A percentile compares a stretch with the other conserved stretches of the same genome.
phyloP scores from a whole-genome alignment of 2,329 filamentous ascomycete species.

The Xylariaceae sp. region DNA sequence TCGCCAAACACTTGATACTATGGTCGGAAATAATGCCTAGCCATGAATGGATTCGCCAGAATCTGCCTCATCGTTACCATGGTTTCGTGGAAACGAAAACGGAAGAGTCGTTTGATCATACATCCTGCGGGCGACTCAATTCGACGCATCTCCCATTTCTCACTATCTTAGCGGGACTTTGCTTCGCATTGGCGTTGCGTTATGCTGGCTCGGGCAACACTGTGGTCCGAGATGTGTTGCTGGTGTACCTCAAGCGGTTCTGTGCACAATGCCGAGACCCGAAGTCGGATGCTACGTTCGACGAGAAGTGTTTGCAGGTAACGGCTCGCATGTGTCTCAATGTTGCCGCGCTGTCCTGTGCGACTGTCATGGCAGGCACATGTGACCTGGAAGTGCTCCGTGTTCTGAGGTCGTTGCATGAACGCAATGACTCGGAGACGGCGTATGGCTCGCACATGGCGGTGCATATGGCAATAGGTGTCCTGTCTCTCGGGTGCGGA shows the following conservation, averaged over 20 bases:
- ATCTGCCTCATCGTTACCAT: conserved; percentile 66
- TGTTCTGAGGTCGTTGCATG: conserved; percentile 80
- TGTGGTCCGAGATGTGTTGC: conserved; percentile 71
- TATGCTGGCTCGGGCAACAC: conserved; percentile 68
- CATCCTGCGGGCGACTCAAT: conserved; percentile 44
- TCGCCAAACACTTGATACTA: conserved; percentile 86
- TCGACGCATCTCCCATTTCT: conserved; percentile 88
- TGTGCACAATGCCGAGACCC: conserved; percentile 61
- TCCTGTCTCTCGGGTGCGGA: conserved; percentile 86
- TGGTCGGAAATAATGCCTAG: conserved; percentile 78
- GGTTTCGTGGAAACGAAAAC: conserved; percentile 51
- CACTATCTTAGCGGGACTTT: conserved; percentile 84
- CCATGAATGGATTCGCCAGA: conserved; percentile 68
- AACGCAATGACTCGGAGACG: conserved; percentile 74
- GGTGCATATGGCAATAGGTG: conserved; percentile 83
- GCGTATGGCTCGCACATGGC: conserved; percentile 93
- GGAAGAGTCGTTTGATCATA: conserved; percentile 42
- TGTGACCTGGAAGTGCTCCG: conserved; percentile 83
- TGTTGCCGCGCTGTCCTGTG: conserved; percentile 71
- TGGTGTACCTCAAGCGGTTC: conserved; percentile 82
- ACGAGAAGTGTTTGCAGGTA: conserved; percentile 74
- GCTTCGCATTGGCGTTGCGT: conserved; percentile 70
- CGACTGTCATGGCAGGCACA: conserved; percentile 92
- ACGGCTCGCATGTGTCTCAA: conserved; percentile 91
- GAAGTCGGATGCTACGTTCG: conserved; percentile 54